These are phyloP conservation scores for Penicillium nordicum DNA, from an alignment of 2,329 filamentous ascomycete species.

Conservation along the genomic window DNA sequence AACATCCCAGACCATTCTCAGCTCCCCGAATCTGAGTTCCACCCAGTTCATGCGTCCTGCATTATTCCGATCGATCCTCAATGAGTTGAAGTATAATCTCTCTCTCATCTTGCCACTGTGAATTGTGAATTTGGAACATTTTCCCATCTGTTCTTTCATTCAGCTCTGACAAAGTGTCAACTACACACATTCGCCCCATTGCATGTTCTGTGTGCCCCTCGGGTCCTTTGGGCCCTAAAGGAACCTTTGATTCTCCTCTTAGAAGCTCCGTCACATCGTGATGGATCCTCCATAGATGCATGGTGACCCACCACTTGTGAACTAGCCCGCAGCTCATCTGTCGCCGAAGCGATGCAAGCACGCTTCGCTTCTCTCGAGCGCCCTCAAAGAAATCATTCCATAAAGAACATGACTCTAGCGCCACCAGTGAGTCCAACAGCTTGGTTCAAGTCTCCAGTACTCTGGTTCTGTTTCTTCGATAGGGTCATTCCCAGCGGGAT, in stretches of 20 bases:
- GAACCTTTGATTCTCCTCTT: slow-evolving; percentile 12
- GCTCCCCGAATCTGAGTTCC: slow-evolving; percentile 8
- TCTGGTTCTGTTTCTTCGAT: slow-evolving; percentile 1
- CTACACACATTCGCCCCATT: background rate
- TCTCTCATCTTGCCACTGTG: background rate
- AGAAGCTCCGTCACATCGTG: slow-evolving; percentile 20
- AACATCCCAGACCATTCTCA: slow-evolving; percentile 9
- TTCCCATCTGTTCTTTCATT: background rate
- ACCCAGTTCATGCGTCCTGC: slow-evolving; percentile 5
- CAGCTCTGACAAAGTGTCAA: background rate
- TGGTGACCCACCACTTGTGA: slow-evolving; percentile 30
- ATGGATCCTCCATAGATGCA: slow-evolving; percentile 28
- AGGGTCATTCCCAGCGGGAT: background rate
- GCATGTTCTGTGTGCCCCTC: background rate
- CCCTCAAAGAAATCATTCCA: slow-evolving; percentile 2
- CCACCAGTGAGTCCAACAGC: background rate
- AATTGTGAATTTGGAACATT: background rate
- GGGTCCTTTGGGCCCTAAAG: background rate
- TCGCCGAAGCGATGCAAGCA: slow-evolving; percentile 18
- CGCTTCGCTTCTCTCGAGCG: slow-evolving; percentile 6
- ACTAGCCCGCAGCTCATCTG: slow-evolving; percentile 23
- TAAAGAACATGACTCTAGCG: slow-evolving; percentile 1
- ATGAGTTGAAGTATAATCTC: background rate
- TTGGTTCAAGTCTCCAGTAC: background rate
- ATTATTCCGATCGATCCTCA: slow-evolving; percentile 6